These are phyloP conservation scores for Calonectria pauciramosa DNA, from an alignment of 2,329 filamentous ascomycete species.

Conservation along the genomic window DNA sequence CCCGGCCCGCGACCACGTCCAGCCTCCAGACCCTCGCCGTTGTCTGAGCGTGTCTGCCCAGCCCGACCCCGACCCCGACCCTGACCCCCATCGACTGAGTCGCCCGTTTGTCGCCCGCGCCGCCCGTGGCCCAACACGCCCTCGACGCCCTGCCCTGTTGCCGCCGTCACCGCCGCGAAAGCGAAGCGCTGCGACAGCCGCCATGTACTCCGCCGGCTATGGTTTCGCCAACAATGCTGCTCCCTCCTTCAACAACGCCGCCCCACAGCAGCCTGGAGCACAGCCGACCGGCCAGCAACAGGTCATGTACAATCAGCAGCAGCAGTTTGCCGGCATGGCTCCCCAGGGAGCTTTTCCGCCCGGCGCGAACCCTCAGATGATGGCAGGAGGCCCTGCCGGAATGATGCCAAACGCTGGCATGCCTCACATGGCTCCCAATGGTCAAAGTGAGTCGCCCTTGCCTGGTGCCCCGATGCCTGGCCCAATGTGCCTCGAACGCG, in stretches of 20 bases:
- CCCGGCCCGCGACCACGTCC: slow-evolving; percentile 45
- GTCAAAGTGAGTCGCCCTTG: slow-evolving; percentile 67
- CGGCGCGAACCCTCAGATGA: slow-evolving; percentile 68
- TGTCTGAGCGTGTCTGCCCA: slow-evolving; percentile 37
- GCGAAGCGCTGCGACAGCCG: slow-evolving; percentile 30
- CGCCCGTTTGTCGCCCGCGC: slow-evolving; percentile 28
- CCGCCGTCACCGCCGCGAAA: slow-evolving; percentile 26
- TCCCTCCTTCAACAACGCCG: slow-evolving; percentile 64
- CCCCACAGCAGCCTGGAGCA: slow-evolving; percentile 54
- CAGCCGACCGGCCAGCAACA: slow-evolving; percentile 62
- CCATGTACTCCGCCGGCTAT: slow-evolving; percentile 69
- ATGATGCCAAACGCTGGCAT: slow-evolving; percentile 76
- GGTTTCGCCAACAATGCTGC: slow-evolving; percentile 66
- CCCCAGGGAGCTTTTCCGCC: slow-evolving; percentile 65
- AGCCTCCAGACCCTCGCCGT: slow-evolving; percentile 39
- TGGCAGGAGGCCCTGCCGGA: slow-evolving; percentile 66
- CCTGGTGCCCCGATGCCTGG: slow-evolving; percentile 36
- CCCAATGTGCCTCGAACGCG: slow-evolving; percentile 22
- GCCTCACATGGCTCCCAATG: slow-evolving; percentile 71
- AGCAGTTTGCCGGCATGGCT: slow-evolving; percentile 68
- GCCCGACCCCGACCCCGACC: slow-evolving; percentile 23
- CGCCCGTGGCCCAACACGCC: slow-evolving; percentile 38
- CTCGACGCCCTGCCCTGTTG: slow-evolving; percentile 16
- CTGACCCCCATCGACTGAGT: slow-evolving; percentile 22
- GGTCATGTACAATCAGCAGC: slow-evolving; percentile 71